Base-by-base conservation (phyloP, 768 basidiomycete species). In the Russula olivacea region DNA sequence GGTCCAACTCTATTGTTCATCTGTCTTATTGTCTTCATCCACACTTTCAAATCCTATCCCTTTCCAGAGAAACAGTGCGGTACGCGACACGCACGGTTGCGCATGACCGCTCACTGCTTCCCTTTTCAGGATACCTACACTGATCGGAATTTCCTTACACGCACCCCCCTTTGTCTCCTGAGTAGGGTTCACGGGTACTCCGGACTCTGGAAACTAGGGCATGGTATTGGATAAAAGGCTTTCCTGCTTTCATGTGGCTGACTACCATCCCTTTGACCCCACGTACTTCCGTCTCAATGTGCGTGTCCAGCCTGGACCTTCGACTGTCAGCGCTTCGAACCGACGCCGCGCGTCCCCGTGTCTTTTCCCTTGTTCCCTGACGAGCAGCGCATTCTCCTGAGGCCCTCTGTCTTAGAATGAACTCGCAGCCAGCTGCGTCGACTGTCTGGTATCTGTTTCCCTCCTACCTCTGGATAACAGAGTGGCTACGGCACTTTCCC, bases 81-180 rank as follows among this genome's bases (percentile, higher is more conserved):
- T 63, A 32, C 48, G 43, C 30, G 50, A 60, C 48, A 55, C 36
- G 1, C 48, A 43, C 58, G n/a, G 5, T 15, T 3, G 8, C 32
- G 12, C 48, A 25, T 50, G 58, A 47, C 43, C 60, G 45, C 54
- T 15, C 48, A 30, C 36, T 12, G 19, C 23, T 7, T 60, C 32
- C 63, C 50, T 30, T 28, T 51, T 60, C 36, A 36, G 63, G 63
- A 12, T 25, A 51, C 28, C 23, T 40, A 60, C 47, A 17, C 40
- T 55, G 53, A 64, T 59, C 53, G 47, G 38, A 53, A 45, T 64
- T 64, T 64, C 63, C 63, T 55, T 49, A 59, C 63, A 10, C 32
- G 63, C 54, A 21, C 38, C 21, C 17, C 45, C 63, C 58, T 55
- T 64, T 64, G 63, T 64, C 54, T 55, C 60, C 63, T 57, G 43